Percentiles rank a stretch among this genome's conserved stretches.
phyloP scores from a whole-genome alignment of 805 yeast species.

The Ogataea philodendri region DNA sequence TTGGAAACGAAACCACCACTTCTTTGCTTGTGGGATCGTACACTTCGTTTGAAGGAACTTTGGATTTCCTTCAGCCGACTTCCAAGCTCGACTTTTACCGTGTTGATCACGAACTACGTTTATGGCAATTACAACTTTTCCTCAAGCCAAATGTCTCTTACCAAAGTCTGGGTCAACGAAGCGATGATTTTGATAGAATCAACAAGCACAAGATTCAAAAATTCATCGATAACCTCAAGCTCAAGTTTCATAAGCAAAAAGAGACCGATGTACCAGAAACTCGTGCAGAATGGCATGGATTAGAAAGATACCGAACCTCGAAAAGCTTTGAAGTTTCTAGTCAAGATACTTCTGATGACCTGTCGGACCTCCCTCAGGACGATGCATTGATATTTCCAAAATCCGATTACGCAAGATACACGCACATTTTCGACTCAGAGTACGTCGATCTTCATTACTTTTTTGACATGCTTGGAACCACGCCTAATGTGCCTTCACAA shows the following conservation, averaged over 20 bases:
- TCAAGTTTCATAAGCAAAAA: neutral
- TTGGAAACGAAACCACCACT: conserved; percentile 80
- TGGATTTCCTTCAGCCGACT: conserved; percentile 54
- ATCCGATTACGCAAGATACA: conserved; percentile 80
- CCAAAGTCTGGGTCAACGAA: conserved; percentile 31
- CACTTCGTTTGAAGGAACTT: conserved; percentile 48
- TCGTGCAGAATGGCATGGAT: conserved; percentile 66
- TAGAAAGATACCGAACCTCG: conserved; percentile 59
- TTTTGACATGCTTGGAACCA: conserved; percentile 71
- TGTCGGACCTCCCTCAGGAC: too few species aligned
- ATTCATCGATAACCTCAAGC: conserved; percentile 5
- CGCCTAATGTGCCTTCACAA: conserved; percentile 30
- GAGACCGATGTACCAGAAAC: conserved; percentile 18
- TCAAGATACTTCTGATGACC: too few species aligned
- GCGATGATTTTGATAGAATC: conserved; percentile 7
- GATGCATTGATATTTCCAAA: conserved; percentile 37
- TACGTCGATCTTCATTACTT: conserved; percentile 54
- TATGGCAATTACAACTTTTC: conserved; percentile 54
- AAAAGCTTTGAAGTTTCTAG: conserved; percentile 30
- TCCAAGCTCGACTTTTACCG: conserved; percentile 55
- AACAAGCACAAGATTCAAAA: conserved; percentile 2
- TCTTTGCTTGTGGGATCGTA: conserved; percentile 65
- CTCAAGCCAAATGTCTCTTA: conserved; percentile 72
- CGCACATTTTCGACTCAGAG: conserved; percentile 64
- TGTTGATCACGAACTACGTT: conserved; percentile 41